Percentiles rank a stretch among this genome's conserved stretches.
phyloP scores from a whole-genome alignment of 108 stramenopile genomes.

The Nannochloropsis granulata region DNA sequence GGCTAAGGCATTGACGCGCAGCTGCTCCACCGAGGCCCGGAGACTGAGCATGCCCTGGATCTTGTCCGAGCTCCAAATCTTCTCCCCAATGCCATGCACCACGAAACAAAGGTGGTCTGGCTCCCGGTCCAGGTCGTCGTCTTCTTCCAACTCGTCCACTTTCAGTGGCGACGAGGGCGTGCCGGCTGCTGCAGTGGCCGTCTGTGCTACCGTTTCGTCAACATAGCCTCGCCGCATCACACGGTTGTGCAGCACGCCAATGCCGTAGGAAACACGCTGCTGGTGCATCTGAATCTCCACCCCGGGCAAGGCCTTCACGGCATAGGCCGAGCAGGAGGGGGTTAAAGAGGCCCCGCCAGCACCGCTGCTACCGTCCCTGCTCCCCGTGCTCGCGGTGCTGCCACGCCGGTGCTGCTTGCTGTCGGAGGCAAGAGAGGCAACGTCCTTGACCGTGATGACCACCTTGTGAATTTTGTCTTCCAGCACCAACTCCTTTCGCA shows the following conservation, averaged over 20 bases:
- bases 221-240: not conserved
- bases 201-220: not conserved
- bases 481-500: not conserved
- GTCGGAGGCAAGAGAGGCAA: not conserved
- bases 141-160: conserved; percentile 59
- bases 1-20: not conserved
- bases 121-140: conserved; percentile 48
- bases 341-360: not conserved
- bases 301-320: not conserved
- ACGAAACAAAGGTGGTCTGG: conserved; percentile 59
- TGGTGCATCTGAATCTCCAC: not conserved
- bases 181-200: not conserved
- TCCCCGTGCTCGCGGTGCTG: not conserved
- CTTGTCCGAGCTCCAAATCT: conserved; percentile 37
- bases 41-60: conserved; percentile 16
- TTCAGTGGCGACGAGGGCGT: not conserved
- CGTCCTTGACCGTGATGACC: not conserved
- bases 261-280: not conserved
- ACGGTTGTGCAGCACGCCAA: not conserved
- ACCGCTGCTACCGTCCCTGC: not conserved
- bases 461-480: not conserved
- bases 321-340: not conserved
- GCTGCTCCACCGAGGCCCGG: not conserved
- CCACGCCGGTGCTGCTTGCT: not conserved
- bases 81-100: conserved; percentile 75